Percentiles rank a stretch among this genome's conserved stretches.
These are phyloP conservation scores for Gossypium lobatum DNA, from an alignment of 441 rosid species.

Conservation along the genomic window DNA sequence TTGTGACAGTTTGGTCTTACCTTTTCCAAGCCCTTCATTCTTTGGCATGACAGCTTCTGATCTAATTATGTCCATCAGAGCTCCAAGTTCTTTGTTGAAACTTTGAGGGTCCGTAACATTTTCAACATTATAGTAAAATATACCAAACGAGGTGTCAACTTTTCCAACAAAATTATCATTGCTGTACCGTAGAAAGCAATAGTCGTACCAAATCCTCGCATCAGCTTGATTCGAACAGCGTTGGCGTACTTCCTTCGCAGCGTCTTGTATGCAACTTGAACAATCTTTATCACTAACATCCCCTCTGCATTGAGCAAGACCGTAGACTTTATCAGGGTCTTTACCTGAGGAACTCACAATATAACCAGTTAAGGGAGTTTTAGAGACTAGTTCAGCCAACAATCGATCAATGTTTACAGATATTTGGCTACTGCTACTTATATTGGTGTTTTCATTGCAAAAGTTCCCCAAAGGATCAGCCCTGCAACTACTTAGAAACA, in stretches of 20 bases:
- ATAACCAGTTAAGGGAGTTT: constrained; percentile 39
- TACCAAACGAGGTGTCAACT: constrained; percentile 44
- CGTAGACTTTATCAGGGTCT: constrained; percentile 41
- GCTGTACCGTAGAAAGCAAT: constrained; percentile 57
- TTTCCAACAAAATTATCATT: constrained; percentile 38
- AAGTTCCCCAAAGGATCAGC: constrained; percentile 43
- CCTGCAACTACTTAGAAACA: constrained; percentile 10
- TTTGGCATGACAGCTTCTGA: constrained; percentile 43
- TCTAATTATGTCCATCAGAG: constrained; percentile 36
- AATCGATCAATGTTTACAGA: constrained; percentile 38
- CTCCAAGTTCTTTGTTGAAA: constrained; percentile 46
- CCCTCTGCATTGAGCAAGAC: constrained; percentile 73
- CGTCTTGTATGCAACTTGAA: constrained; percentile 50
- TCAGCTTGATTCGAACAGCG: constrained; percentile 50
- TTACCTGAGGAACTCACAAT: constrained; percentile 31
- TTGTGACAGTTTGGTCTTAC: constrained; percentile 38
- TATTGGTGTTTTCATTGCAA: constrained; percentile 35
- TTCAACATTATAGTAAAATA: constrained; percentile 43
- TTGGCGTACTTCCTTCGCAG: constrained; percentile 44
- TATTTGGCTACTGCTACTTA: constrained; percentile 24
- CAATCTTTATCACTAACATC: constrained; percentile 54
- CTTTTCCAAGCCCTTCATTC: constrained; percentile 58
- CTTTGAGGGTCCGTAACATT: constrained; percentile 46
- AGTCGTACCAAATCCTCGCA: constrained; percentile 65
- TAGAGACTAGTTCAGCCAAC: constrained; percentile 34